A percentile compares a stretch with the other conserved stretches of the same genome.
phyloP scores from a whole-genome alignment of 306 rosid genomes.

The Prosopis cineraria region DNA sequence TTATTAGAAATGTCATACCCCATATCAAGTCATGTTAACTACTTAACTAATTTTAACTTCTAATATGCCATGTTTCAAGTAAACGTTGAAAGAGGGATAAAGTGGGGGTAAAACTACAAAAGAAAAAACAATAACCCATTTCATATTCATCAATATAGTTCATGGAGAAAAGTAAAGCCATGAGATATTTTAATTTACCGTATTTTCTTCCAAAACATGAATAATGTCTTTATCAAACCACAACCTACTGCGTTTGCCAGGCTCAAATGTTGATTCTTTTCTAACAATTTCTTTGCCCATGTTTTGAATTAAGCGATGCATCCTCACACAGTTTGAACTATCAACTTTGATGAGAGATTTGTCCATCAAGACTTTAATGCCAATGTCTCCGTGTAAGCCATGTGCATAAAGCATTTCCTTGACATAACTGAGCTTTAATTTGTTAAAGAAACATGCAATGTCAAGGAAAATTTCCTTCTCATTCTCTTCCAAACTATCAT shows the following conservation, averaged over 20 bases:
- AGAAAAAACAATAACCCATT: neutral
- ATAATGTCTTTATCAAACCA: conserved; percentile 29
- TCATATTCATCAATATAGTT: neutral
- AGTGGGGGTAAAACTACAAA: neutral
- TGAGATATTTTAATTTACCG: neutral
- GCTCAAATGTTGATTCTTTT: neutral
- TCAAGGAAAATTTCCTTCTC: neutral
- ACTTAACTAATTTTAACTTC: neutral
- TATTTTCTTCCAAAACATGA: conserved; percentile 17
- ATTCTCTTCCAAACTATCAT: conserved; percentile 11
- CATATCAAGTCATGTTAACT: neutral
- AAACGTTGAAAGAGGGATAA: neutral
- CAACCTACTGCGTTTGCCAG: conserved; percentile 26
- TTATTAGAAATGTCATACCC: neutral
- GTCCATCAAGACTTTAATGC: neutral
- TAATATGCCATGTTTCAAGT: neutral
- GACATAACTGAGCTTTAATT: neutral
- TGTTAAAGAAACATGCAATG: conserved; percentile 23
- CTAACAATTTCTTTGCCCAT: conserved; percentile 35
- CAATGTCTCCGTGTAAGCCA: neutral
- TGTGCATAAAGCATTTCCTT: neutral
- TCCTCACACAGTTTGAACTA: neutral
- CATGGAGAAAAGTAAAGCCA: neutral
- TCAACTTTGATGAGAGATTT: conserved; percentile 30
- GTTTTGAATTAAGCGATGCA: conserved; percentile 26